Evolutionary conservation across 345 rosid genomes (phyloP).

Genomic region (Raphanus raphanistrum): DNA sequence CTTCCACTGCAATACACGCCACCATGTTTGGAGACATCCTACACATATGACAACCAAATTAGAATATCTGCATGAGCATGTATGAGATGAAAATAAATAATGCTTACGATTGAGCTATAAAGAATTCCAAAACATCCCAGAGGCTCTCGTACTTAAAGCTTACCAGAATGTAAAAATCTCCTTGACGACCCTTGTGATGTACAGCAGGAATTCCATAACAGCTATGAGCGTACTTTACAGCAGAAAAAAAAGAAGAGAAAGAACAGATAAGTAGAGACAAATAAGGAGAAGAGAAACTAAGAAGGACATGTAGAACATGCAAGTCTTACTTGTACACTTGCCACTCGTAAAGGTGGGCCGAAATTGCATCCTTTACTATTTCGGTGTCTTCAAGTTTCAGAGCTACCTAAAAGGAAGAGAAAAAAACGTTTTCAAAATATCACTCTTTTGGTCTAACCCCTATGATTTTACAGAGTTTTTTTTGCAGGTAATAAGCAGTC

Average conservation of each 20-base stretch:
- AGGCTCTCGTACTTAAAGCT: constrained; percentile 35
- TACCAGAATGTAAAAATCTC: constrained; percentile 94
- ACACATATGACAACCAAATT: constrained; percentile 27
- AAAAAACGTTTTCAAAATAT: background rate
- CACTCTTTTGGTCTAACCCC: constrained; percentile 7
- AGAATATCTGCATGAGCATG: constrained; percentile 13
- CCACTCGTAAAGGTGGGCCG: constrained; percentile 98
- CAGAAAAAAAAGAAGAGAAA: background rate
- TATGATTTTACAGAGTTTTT: background rate
- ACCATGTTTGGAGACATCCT: constrained; percentile 89
- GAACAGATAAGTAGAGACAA: constrained; percentile 21
- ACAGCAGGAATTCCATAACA: constrained; percentile 90
- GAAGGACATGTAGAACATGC: background rate
- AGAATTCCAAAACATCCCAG: constrained; percentile 95
- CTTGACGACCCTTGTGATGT: constrained; percentile 89
- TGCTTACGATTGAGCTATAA: constrained; percentile 67
- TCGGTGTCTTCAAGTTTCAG: constrained; percentile 83
- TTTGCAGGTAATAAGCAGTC: background rate
- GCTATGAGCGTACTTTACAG: constrained; percentile 55
- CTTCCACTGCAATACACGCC: constrained; percentile 93
- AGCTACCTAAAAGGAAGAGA: constrained; percentile 65
- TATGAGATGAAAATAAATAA: constrained; percentile 1
- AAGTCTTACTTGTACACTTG: constrained; percentile 81
- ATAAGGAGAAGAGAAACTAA: constrained; percentile 7
- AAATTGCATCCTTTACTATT: constrained; percentile 94